Base-by-base conservation (phyloP, 352 stramenopile species). In the Phytophthora colocasiae region DNA sequence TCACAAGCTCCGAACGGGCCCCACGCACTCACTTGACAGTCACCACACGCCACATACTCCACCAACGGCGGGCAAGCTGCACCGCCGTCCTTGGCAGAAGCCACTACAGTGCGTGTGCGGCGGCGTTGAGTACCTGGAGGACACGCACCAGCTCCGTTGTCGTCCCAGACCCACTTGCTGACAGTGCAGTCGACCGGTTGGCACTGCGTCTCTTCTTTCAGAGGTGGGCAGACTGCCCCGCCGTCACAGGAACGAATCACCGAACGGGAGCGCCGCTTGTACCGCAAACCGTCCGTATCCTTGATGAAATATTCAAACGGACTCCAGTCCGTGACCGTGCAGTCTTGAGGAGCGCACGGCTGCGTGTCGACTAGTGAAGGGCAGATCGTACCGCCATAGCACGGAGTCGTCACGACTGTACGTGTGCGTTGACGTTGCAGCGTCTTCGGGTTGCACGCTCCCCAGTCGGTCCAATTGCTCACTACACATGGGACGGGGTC, bases 11-110 rank as follows among this genome's bases (percentile, higher is more conserved):
- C 41, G 50, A 75, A 91, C 0, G 59, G 32, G n/a, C 65, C 74
- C 79, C 81, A 92, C 2, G 75, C 71, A 38, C 79, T 77, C 22
- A 89, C 74, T 11, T 81, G 77, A 22, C 83, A 92, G 58, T 92
- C 72, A 2, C 85, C 69, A 29, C 80, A 81, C 0, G 63, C 73
- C 7, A 89, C 67, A 0, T 55, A 65, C 32, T 80, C 72, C 9
- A 51, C 54, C 10, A 80, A 49, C 12, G 46, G 6, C 0, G 64
- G 67, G 58, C 71, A 80, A n/a, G 61, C 50, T 8, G 68, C 58
- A 0, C 81, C 81, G 1, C 61, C 71, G 45, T 87, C 79, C n/a
- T 65, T 73, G 0, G 74, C 47, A 0, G 58, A 9, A 0, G 55
- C 71, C 19, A 66, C 34, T 15, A 88, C 40, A 0, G 61, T 61